Conservation (phyloP, 805 yeast genomes). For the Saccharomycopsis sp. region DNA sequence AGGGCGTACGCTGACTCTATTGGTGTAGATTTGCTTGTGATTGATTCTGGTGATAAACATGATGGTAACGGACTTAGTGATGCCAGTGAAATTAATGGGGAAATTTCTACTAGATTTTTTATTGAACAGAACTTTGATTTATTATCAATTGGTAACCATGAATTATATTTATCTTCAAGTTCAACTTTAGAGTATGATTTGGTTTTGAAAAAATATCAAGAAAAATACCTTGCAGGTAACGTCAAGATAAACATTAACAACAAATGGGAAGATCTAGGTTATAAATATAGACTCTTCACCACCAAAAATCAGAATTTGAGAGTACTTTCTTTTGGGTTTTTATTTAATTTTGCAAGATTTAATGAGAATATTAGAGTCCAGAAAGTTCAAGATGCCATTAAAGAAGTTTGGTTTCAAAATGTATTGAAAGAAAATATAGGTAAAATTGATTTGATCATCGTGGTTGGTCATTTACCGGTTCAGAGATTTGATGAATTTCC, state of each 20-base stretch:
- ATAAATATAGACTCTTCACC: conserved; percentile 53
- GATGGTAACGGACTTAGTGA: conserved; percentile 93
- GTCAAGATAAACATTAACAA: conserved; percentile 43
- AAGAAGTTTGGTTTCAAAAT: conserved; percentile 60
- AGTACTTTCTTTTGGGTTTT: conserved; percentile 66
- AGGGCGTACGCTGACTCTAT: conserved; percentile 34
- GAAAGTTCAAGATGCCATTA: conserved; percentile 46
- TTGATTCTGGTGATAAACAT: conserved; percentile 90
- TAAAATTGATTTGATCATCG: conserved; percentile 55
- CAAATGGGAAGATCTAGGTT: conserved; percentile 52
- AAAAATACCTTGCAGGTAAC: conserved; percentile 63
- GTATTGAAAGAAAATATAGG: conserved; percentile 26
- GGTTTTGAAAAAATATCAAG: conserved; percentile 46
- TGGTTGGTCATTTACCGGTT: conserved; percentile 78
- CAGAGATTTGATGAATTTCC: conserved; percentile 30
- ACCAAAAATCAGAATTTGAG: conserved; percentile 48
- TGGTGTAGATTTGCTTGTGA: conserved; percentile 58
- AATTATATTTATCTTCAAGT: conserved; percentile 62
- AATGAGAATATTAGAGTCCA: conserved; percentile 59
- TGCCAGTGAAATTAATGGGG: conserved; percentile 68
- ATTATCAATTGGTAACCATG: conserved; percentile 87
- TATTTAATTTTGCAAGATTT: conserved; percentile 65
- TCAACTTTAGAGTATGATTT: conserved; percentile 62
- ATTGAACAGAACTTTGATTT: conserved; percentile 64
- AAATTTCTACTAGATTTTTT: conserved; percentile 54